phyloP scores from a whole-genome alignment of 2,329 filamentous ascomycete species.

The Claviceps spartinae region DNA sequence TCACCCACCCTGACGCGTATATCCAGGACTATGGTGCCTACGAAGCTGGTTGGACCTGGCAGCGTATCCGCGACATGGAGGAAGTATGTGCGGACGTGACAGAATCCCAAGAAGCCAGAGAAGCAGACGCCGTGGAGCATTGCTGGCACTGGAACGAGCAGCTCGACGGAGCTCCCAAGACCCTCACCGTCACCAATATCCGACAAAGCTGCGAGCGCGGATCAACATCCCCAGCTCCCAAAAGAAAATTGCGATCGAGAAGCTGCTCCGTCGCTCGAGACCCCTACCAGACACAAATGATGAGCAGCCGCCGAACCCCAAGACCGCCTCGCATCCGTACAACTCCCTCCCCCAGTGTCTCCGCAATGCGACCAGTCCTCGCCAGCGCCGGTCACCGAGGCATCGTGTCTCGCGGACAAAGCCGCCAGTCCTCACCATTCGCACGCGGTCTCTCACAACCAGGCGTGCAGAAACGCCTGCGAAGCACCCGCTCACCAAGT shows the following conservation, averaged over 20 bases:
- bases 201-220: slow-evolving; percentile 27
- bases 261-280: slow-evolving; percentile 22
- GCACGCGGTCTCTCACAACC: slow-evolving; percentile 14
- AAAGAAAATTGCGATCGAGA: slow-evolving; percentile 14
- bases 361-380: slow-evolving; percentile 25
- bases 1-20: slow-evolving; percentile 65
- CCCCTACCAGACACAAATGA: slow-evolving; percentile 23
- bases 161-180: slow-evolving; percentile 43
- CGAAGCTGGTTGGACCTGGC: slow-evolving; percentile 55
- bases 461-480: slow-evolving; percentile 33
- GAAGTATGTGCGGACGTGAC: slow-evolving; percentile 36
- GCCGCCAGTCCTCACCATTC: slow-evolving; percentile 19
- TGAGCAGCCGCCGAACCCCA: slow-evolving; percentile 26
- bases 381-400: slow-evolving; percentile 25
- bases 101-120: slow-evolving; percentile 35
- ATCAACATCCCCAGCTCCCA: slow-evolving; percentile 25
- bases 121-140: slow-evolving; percentile 48
- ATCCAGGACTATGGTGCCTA: slow-evolving; percentile 46
- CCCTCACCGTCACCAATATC: slow-evolving; percentile 28
- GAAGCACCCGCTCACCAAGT: slow-evolving; percentile 45
- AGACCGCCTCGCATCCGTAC: slow-evolving; percentile 37
- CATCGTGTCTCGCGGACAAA: slow-evolving; percentile 29
- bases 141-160: slow-evolving; percentile 56
- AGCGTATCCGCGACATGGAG: slow-evolving; percentile 48
- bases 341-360: slow-evolving; percentile 34